Base-by-base conservation (phyloP, 2,329 filamentous ascomycete species). In the Phialophora expanda region DNA sequence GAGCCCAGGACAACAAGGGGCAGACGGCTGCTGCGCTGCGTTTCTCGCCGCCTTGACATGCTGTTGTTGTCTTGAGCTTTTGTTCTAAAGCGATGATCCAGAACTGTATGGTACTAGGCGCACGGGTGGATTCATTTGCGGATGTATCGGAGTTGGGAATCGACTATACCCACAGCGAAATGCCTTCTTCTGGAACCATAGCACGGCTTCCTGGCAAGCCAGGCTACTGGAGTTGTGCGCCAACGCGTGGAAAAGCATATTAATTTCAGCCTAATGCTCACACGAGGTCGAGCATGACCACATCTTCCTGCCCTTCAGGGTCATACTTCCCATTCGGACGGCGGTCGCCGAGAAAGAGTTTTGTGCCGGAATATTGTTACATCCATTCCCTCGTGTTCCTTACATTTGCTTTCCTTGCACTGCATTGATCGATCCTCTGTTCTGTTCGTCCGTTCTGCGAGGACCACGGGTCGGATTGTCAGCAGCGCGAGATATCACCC, bases 21-120 rank as follows among this genome's bases (percentile, higher is more conserved):
- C 75, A 8, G 76, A 75, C 3, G 81, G 81, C 1, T 73, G 82
- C 38, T 75, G 80, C 44, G 78, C 78, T 3, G 82, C 77, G 17
- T 69, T 82, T 51, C 73, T 81, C 66, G 82, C 77, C 9, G 77
- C 75, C 62, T 68, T 83, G 73, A 82, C 82, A 44, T 83, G 81
- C 71, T 84, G 82, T 70, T 84, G 82, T 71, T 84, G 82, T 76
- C 77, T 84, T 75, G 82, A 84, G 69, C 77, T 81, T 66, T 72
- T 84, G 72, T 82, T 83, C 70, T 83, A 80, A 71, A 51, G 17
- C 17, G 38, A 44, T 44, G 38, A 7, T 8, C 8, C 8, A n/a
- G 17, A 20, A 24, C 4, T 12, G 20, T 28, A 53, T 53, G 20
- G 20, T 53, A 53, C 22, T 8, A 14, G 48, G 48, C 48, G 26